These are phyloP conservation scores for Dothistroma septosporum DNA, from an alignment of 2,329 filamentous ascomycete species.

Conservation along the genomic window DNA sequence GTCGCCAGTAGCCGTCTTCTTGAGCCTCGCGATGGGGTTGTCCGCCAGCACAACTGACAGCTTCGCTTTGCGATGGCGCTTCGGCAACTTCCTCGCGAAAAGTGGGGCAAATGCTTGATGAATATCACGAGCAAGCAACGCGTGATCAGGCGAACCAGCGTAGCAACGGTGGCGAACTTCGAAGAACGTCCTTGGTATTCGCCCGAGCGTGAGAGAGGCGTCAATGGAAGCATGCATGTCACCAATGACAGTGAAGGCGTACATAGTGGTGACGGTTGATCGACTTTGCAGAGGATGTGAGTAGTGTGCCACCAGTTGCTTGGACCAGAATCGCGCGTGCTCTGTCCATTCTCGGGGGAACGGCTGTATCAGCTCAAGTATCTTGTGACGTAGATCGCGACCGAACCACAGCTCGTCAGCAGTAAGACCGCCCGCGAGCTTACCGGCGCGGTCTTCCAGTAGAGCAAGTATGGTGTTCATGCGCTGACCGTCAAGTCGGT, in stretches of 20 bases:
- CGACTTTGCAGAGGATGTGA: constrained; percentile 20
- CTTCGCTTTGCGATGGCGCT: not conserved
- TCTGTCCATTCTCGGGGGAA: constrained; percentile 41
- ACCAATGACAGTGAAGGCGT: constrained; percentile 41
- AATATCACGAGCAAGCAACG: constrained; percentile 42
- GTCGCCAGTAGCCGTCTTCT: constrained; percentile 3
- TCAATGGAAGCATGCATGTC: constrained; percentile 32
- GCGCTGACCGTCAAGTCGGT: constrained; percentile 33
- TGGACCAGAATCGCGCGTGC: constrained; percentile 43
- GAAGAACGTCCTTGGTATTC: constrained; percentile 45
- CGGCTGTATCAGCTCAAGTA: constrained; percentile 30
- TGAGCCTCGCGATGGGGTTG: constrained; percentile 10
- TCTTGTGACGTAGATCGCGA: constrained; percentile 32
- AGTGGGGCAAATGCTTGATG: constrained; percentile 45
- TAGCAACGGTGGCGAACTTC: constrained; percentile 42
- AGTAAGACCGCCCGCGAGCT: constrained; percentile 20
- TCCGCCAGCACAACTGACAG: not conserved
- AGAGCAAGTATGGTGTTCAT: constrained; percentile 20
- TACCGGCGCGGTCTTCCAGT: constrained; percentile 21
- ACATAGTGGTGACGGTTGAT: constrained; percentile 37
- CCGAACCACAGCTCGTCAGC: constrained; percentile 35
- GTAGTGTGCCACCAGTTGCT: constrained; percentile 36
- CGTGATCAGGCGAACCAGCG: constrained; percentile 44
- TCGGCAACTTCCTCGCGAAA: constrained; percentile 27
- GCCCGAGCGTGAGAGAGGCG: constrained; percentile 27